Evolutionary conservation across 2,329 filamentous ascomycete species (phyloP).

Genomic region (Cladosporium sp.): DNA sequence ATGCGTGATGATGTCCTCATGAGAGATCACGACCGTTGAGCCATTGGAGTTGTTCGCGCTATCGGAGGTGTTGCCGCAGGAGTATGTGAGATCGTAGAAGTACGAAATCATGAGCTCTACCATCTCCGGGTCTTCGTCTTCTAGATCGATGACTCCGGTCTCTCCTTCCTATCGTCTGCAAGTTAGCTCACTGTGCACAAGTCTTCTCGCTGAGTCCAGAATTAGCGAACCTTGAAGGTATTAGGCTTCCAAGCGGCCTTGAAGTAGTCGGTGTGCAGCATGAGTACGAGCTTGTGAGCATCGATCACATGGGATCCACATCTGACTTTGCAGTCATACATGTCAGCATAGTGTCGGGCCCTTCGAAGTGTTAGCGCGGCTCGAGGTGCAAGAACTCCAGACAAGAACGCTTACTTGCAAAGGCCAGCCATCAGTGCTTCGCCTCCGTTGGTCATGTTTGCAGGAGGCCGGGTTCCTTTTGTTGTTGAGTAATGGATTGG

Average conservation of each 20-base stretch:
- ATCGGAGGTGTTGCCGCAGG: neutral
- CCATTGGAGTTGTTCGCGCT: neutral
- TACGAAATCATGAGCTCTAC: neutral
- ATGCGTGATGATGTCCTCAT: constrained; percentile 36
- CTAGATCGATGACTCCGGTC: neutral
- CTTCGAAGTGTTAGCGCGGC: neutral
- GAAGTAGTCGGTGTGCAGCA: constrained; percentile 45
- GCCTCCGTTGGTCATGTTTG: neutral
- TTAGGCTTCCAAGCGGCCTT: constrained; percentile 20
- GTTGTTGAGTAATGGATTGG: neutral
- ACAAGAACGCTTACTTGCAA: neutral
- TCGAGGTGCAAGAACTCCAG: neutral
- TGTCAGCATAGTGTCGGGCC: constrained; percentile 22
- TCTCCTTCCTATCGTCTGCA: neutral
- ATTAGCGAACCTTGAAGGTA: neutral
- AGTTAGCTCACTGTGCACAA: neutral
- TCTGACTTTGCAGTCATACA: constrained; percentile 47
- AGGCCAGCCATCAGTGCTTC: neutral
- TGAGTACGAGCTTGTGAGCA: constrained; percentile 46
- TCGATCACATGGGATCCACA: constrained; percentile 44
- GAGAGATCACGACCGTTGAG: constrained; percentile 24
- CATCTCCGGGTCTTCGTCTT: neutral
- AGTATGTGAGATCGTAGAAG: neutral
- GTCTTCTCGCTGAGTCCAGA: neutral
- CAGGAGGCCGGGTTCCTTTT: neutral